Evolutionary conservation across 2,329 filamentous ascomycete genomes (phyloP).

Genomic region (Colletotrichum sublineola): DNA sequence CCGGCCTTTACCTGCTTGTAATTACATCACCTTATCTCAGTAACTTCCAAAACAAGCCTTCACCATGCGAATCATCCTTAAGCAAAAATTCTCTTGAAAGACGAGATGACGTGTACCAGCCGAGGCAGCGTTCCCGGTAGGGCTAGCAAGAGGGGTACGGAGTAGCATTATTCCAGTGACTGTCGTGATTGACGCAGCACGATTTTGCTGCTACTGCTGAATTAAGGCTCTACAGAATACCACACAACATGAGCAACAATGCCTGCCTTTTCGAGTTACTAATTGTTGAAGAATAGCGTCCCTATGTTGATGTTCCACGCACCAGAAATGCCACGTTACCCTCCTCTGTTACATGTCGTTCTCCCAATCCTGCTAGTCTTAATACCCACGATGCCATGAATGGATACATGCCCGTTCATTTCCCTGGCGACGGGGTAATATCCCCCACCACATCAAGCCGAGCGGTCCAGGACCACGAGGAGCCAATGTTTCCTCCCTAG

Average conservation of each 20-base stretch:
- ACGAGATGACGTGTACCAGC: neutral
- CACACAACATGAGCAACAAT: neutral
- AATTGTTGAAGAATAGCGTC: too few species aligned
- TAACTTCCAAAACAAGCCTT: neutral
- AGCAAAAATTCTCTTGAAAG: neutral
- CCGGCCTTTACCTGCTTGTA: neutral
- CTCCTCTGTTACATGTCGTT: conserved; percentile 7
- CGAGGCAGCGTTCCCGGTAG: neutral
- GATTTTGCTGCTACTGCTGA: neutral
- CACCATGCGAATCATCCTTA: neutral
- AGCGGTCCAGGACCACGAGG: too few species aligned
- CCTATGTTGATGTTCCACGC: neutral
- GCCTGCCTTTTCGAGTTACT: neutral
- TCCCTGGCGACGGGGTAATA: conserved; percentile 13
- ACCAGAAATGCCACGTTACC: too few species aligned
- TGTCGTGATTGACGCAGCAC: conserved; percentile 35
- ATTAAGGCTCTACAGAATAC: neutral
- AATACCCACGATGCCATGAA: neutral
- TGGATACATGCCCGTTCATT: conserved; percentile 19
- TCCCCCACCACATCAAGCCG: neutral
- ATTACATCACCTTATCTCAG: neutral
- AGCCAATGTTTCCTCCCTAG: neutral
- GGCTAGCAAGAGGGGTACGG: neutral
- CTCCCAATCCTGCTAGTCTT: neutral
- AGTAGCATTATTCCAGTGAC: neutral